Conservation (phyloP, 345 rosid species). For the Heritiera fomes region DNA sequence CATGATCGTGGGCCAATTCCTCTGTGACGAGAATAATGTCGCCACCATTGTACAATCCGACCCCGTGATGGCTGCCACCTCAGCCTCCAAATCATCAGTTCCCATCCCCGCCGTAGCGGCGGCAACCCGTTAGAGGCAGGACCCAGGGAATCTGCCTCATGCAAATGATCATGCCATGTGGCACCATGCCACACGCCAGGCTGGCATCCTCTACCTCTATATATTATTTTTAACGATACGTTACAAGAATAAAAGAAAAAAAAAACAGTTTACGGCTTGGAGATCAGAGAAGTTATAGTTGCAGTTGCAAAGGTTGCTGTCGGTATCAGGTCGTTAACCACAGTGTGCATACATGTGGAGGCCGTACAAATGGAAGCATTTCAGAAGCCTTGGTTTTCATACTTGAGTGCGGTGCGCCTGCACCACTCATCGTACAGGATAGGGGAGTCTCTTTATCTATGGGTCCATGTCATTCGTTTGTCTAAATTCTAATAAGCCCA, state of each 20-base stretch:
- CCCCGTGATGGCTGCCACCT: constrained; percentile 29
- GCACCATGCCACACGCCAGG: constrained; percentile 2
- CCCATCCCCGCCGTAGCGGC: constrained; percentile 53
- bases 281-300: background rate
- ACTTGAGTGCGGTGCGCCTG: background rate
- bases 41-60: constrained; percentile 37
- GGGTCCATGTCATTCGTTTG: constrained; percentile 4
- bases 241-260: background rate
- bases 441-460: background rate
- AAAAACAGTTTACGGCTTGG: background rate
- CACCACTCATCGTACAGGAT: background rate
- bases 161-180: constrained; percentile 32
- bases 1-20: constrained; percentile 51
- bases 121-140: constrained; percentile 27
- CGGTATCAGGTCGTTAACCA: background rate
- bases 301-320: background rate
- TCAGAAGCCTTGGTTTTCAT: background rate
- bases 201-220: background rate
- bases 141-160: constrained; percentile 13
- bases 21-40: constrained; percentile 27
- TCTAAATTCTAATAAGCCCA: constrained; percentile 8
- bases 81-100: constrained; percentile 31
- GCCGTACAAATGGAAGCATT: constrained; percentile 15
- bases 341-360: background rate
- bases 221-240: background rate